Percentiles rank a stretch among this genome's conserved stretches.
These are phyloP conservation scores for Leishmania tarentolae DNA, from an alignment of 208 protist species.

Conservation along the genomic window DNA sequence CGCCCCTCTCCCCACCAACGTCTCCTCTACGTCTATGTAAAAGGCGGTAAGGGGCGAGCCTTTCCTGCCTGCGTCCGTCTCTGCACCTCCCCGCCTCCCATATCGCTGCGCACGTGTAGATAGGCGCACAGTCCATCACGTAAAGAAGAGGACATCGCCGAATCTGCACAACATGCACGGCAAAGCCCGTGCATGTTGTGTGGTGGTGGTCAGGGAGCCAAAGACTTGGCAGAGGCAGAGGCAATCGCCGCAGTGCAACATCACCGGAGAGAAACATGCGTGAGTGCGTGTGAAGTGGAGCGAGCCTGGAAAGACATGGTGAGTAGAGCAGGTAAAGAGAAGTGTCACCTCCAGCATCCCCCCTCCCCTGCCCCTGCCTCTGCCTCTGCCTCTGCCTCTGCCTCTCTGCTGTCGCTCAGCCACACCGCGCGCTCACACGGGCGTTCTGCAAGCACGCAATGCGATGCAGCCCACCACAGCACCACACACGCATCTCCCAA, in stretches of 20 bases:
- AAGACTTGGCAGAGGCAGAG: not conserved
- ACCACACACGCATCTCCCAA: not conserved
- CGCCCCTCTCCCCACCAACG: not conserved
- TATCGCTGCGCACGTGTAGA: not conserved
- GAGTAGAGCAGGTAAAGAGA: not conserved
- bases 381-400: too few species aligned
- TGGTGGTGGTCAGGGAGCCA: too few species aligned
- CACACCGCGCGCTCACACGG: not conserved
- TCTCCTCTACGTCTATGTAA: not conserved
- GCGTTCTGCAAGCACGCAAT: not conserved
- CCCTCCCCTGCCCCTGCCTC: too few species aligned
- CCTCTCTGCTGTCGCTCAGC: not conserved
- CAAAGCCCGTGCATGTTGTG: not conserved
- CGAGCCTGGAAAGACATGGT: not conserved
- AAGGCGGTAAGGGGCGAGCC: not conserved
- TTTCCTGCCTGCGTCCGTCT: not conserved
- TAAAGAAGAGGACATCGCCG: not conserved
- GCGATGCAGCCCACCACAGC: not conserved
- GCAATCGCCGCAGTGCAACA: not conserved
- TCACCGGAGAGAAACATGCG: not conserved
- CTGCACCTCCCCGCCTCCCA: not conserved
- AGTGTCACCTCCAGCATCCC: not conserved
- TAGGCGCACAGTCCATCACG: not conserved
- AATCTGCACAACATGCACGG: not conserved
- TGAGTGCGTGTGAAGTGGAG: too few species aligned